Evolutionary conservation across 345 rosid genomes (phyloP).

Genomic region (Brassica incana): DNA sequence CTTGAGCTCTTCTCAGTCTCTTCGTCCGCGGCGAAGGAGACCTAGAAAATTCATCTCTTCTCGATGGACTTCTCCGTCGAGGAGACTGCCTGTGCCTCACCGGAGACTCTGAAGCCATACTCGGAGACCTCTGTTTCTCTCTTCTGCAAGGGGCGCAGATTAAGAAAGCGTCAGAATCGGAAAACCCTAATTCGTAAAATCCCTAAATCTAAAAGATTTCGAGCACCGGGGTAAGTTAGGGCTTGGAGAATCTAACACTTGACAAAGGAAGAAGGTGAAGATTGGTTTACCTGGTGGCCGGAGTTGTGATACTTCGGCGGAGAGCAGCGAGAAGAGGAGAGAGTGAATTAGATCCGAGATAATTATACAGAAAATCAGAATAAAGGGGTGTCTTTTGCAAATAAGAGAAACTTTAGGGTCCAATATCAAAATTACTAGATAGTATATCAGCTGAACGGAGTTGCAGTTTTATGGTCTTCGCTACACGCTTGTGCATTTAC

Average conservation of each 20-base stretch:
- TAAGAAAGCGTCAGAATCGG: conserved; percentile 19
- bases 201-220: conserved; percentile 18
- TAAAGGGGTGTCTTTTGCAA: conserved; percentile 9
- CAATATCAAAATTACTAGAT: background rate
- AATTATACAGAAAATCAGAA: background rate
- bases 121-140: background rate
- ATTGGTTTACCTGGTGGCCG: conserved; percentile 24
- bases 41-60: conserved; percentile 46
- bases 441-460: too few species aligned
- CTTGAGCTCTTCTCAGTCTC: conserved; percentile 57
- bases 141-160: background rate
- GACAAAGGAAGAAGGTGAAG: background rate
- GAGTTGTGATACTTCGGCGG: conserved; percentile 23
- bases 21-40: conserved; percentile 79
- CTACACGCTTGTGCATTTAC: too few species aligned
- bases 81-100: conserved; percentile 50
- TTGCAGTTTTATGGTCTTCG: too few species aligned
- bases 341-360: conserved; percentile 1
- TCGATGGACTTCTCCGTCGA: conserved; percentile 43
- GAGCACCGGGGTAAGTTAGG: background rate
- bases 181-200: conserved; percentile 17
- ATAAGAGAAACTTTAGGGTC: background rate
- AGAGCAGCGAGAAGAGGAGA: background rate
- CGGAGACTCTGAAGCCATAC: conserved; percentile 60
- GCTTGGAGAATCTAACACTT: background rate